These are phyloP conservation scores for Erythrophleum ivorense DNA, from an alignment of 331 rosid genomes.

Conservation along the genomic window DNA sequence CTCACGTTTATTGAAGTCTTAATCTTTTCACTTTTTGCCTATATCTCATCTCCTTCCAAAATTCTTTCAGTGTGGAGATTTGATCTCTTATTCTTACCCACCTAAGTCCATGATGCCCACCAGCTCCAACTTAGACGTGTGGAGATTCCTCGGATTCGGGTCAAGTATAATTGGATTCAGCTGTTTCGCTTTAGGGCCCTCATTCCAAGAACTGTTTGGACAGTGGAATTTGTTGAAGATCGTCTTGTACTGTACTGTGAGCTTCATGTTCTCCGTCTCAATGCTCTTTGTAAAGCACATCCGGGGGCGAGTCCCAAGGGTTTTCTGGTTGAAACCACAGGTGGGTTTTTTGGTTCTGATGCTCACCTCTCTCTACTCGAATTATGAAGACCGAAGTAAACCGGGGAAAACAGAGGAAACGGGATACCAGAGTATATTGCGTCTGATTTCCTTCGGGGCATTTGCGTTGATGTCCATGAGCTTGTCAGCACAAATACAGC, in stretches of 20 bases:
- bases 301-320: not conserved
- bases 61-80: too few relatives aligned
- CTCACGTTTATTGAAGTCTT: too few relatives aligned
- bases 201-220: not conserved
- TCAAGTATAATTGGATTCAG: conserved; percentile 8
- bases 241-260: not conserved
- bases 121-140: not conserved
- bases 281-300: not conserved
- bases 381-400: conserved; percentile 4
- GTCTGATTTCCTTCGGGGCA: conserved; percentile 4
- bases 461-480: conserved; percentile 31
- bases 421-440: not conserved
- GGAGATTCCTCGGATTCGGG: not conserved
- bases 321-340: not conserved
- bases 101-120: not conserved
- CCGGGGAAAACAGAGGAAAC: not conserved
- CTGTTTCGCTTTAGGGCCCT: too few relatives aligned
- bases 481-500: conserved; percentile 14
- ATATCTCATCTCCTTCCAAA: not conserved
- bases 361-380: conserved; percentile 31
- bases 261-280: not conserved
- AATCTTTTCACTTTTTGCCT: not conserved
- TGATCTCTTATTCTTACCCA: not conserved
- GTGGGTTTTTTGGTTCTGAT: conserved; percentile 13
- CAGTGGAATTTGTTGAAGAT: not conserved